phyloP scores from a whole-genome alignment of 495 filamentous ascomycete genomes.

The Friedmanniomyces simplex region DNA sequence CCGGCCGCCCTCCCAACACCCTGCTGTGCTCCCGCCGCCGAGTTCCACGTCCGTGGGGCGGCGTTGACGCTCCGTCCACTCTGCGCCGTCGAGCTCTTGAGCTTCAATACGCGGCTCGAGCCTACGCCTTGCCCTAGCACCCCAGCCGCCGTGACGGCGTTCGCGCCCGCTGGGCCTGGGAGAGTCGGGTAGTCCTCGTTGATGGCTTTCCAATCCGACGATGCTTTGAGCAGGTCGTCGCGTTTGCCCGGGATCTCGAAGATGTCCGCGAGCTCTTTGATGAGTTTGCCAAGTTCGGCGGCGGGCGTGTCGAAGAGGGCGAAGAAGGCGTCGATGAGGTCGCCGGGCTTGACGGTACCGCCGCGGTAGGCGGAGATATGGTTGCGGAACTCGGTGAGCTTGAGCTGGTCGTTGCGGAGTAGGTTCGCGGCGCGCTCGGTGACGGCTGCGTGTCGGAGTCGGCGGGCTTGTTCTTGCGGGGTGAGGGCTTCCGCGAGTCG shows the following conservation, averaged over 20 bases:
- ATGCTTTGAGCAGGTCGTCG: conserved; percentile 62
- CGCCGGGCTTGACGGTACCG: conserved; percentile 53
- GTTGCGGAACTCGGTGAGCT: conserved; percentile 64
- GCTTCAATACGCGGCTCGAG: conserved; percentile 53
- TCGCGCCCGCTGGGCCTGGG: conserved; percentile 55
- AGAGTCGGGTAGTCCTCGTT: conserved; percentile 94
- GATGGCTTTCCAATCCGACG: conserved; percentile 89
- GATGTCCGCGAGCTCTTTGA: conserved; percentile 87
- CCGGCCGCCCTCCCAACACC: conserved; percentile 28
- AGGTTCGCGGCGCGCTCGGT: conserved; percentile 74
- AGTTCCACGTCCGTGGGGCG: neutral
- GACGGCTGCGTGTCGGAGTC: conserved; percentile 66
- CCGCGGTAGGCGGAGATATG: conserved; percentile 65
- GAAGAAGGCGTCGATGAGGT: conserved; percentile 72
- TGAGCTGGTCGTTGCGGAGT: conserved; percentile 59
- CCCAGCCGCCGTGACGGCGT: conserved; percentile 37
- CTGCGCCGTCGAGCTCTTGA: conserved; percentile 70
- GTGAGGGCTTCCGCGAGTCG: conserved; percentile 32
- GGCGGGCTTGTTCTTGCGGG: conserved; percentile 68
- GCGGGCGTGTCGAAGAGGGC: conserved; percentile 72
- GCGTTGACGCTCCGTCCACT: conserved; percentile 40
- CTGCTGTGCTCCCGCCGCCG: neutral
- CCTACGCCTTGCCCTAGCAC: conserved; percentile 36
- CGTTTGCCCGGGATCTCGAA: conserved; percentile 74
- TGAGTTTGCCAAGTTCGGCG: conserved; percentile 71